Base-by-base conservation (phyloP, 306 rosid species). In the Leucaena leucocephala region DNA sequence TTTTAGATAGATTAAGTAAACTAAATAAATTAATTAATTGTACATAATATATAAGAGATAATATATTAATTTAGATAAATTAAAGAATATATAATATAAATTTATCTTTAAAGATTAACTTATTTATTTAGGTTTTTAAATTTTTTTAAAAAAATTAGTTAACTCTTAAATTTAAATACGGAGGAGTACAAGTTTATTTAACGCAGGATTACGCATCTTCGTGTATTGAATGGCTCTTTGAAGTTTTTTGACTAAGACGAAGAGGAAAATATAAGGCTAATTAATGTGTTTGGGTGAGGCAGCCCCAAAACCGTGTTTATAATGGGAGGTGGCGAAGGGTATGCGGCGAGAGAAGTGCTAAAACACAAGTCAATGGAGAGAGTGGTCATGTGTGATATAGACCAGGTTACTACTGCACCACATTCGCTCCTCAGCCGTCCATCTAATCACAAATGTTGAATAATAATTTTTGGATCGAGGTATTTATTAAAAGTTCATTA, bases 321-420 rank as follows among this genome's bases (percentile, higher is more conserved):
- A 74, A 92, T 95, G 98, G 98, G 98, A 44, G 98, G 98, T 62
- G 98, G 98, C 21, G 98, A 91, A 89, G 98, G 98, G 15, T 95
- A 96, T 34, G 73, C 98, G 5, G 98, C 98, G 33, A 95, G 98
- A 74, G 98, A 95, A 91, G 92, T 88, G 21, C 96, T 95, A 61
- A 92, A 85, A 77, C 98, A 95, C 92, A 91, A 79, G 80, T 87
- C 91, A 75, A 80, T 83, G 58, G 97, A 88, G 67, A 89, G 83
- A 82, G 92, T 95, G 16, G 92, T 88, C 22, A 91, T 95, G 98
- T 95, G 98, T 40, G 98, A 95, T 11, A 95, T 91, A n/a, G 98
- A 95, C 79, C 85, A 92, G 94, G 98, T 92, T 74, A 44, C 35
- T 58, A 4, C 22, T 49, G 46, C 3, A 36, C 46, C 1, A 15